phyloP scores from a whole-genome alignment of 139 green algal genomes.

The Chlamydomonas applanata region DNA sequence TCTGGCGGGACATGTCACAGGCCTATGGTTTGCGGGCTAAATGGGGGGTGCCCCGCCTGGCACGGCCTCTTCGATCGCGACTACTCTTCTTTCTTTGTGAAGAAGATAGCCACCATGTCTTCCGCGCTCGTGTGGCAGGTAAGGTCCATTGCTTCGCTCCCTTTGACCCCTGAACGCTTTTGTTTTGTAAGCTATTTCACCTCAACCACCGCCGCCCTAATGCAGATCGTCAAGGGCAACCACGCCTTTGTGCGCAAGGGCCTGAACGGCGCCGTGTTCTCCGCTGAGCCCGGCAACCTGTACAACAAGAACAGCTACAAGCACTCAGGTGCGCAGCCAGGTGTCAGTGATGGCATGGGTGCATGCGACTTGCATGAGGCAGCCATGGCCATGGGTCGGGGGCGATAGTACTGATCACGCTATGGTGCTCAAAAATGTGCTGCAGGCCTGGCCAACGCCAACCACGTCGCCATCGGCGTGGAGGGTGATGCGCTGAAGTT shows the following conservation, averaged over 20 bases:
- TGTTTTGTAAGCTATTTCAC: no score
- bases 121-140: conserved; percentile 24
- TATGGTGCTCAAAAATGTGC: not conserved
- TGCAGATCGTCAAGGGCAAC: conserved; percentile 62
- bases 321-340: conserved; percentile 60
- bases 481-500: conserved; percentile 19
- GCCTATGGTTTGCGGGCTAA: no score
- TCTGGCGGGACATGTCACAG: no score
- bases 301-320: conserved; percentile 82
- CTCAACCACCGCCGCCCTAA: not conserved
- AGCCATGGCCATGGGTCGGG: not conserved
- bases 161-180: no score
- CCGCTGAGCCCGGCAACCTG: conserved; percentile 72
- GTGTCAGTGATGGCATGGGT: not conserved
- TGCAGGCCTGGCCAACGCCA: conserved; percentile 57
- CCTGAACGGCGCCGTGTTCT: conserved; percentile 53
- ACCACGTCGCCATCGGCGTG: conserved; percentile 50
- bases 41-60: no score
- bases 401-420: not conserved
- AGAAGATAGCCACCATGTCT: conserved; percentile 6
- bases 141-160: no score
- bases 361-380: not conserved
- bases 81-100: no score
- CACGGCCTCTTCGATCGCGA: no score
- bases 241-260: conserved; percentile 71